Base-by-base conservation (phyloP, 108 stramenopile species). In the Fistulifera pelliculosa region DNA sequence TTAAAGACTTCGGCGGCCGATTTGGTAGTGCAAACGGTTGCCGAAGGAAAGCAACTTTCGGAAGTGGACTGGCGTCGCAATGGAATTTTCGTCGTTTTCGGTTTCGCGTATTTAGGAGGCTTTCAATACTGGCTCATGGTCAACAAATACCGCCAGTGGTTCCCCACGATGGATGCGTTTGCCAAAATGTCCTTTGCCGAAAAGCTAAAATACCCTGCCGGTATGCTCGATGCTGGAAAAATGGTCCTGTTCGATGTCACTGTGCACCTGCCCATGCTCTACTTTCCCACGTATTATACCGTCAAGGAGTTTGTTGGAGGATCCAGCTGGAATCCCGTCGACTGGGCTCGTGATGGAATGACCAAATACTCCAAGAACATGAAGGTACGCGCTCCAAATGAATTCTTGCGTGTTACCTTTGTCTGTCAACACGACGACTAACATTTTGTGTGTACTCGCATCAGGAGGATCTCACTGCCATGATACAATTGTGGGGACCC, bases 241-340 rank as follows among this genome's bases (percentile, higher is more conserved):
- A 91, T 91, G 93, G 90, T 94, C 25, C 64, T 81, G 40, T 94
- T 94, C 75, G 93, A 94, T 54, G 51, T 94, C 2, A 66, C 70
- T 45, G 73, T 94, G 15, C 93, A 94, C 65, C 54, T 94, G 39
- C 93, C 93, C 25, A 53, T 91, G 27, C 70, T 94, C 28, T 94
- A 94, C 73, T 94, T 90, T 54, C 93, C 93, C n/a, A 71, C 87
- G 16, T 94, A 91, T 63, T 94, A 94, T 52, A 66, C 80, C 7
- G 77, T 83, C 27, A 94, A 91, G 71, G 89, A 94, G 74, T 76
- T 87, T 70, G 87, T 94, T 6, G 73, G 65, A 28, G 74, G 83
- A 8, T 44, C 66, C 19, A 71, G 73, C 15, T 91, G 85, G 83
- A 89, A 87, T 72, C 86, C 86, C 12, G 23, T 79, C 14, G 89